These are phyloP conservation scores for Alisma plantagoaquatica DNA, from an alignment of 106 monocot species.

Conservation along the genomic window DNA sequence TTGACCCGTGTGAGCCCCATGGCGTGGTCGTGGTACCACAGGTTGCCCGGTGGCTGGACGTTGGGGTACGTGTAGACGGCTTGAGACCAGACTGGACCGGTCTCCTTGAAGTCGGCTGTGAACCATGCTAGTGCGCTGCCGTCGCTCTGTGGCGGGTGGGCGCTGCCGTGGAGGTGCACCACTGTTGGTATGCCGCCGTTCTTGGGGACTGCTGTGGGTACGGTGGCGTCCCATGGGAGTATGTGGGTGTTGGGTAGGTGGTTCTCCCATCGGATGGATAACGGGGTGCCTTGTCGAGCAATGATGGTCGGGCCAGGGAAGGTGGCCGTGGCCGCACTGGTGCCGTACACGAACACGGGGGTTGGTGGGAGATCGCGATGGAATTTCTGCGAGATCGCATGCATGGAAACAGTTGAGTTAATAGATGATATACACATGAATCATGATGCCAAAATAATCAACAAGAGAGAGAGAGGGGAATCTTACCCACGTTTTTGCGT, in stretches of 20 bases:
- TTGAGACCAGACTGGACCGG: not conserved
- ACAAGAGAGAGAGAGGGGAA: too few relatives aligned
- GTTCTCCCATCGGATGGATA: not conserved
- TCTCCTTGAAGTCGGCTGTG: not conserved
- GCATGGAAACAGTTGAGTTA: too few relatives aligned
- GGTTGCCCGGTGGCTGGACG: constrained; percentile 5
- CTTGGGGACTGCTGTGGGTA: not conserved
- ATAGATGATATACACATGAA: too few relatives aligned
- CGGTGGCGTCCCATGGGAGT: not conserved
- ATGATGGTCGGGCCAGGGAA: too few relatives aligned
- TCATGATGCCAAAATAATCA: too few relatives aligned
- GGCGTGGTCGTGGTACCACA: too few relatives aligned
- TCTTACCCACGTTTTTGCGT: not conserved
- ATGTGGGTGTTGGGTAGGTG: not conserved
- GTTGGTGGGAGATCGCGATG: too few relatives aligned
- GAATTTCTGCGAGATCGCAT: too few relatives aligned
- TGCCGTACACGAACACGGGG: too few relatives aligned
- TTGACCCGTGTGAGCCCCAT: constrained; percentile 6
- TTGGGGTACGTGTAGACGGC: constrained; percentile 27
- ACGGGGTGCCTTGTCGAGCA: not conserved
- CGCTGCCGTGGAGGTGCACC: too few relatives aligned
- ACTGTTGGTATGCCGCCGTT: not conserved
- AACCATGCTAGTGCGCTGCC: constrained; percentile 6
- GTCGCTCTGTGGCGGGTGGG: too few relatives aligned
- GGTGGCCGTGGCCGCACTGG: too few relatives aligned